Conservation (phyloP, 352 stramenopile genomes). For the Phytophthora meadii region DNA sequence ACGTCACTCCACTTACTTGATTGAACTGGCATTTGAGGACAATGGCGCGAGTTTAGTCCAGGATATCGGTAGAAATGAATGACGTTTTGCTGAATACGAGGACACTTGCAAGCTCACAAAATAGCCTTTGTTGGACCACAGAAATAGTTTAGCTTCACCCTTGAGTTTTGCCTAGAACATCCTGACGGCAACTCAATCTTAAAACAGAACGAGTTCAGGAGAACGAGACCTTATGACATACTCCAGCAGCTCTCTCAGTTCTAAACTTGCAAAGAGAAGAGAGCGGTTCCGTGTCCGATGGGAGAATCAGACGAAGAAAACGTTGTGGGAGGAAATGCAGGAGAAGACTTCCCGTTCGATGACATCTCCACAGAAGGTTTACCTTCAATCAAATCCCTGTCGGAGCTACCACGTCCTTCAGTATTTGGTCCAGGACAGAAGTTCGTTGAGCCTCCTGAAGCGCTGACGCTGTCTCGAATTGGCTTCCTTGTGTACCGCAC, state of each 20-base stretch:
- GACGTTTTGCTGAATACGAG: no score
- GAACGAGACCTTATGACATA: constrained; percentile 1
- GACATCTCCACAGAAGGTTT: constrained; percentile 6
- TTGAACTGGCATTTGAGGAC: no score
- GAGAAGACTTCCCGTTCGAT: constrained; percentile 2
- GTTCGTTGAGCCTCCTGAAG: constrained; percentile 10
- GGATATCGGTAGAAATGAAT: no score
- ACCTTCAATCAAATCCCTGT: background rate
- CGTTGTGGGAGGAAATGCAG: background rate
- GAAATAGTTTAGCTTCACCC: no score
- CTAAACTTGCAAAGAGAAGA: constrained; percentile 1
- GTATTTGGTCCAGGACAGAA: background rate
- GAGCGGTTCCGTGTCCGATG: constrained; percentile 8
- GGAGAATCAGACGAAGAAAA: background rate
- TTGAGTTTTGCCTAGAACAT: constrained; percentile 1
- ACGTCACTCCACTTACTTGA: constrained; percentile 6
- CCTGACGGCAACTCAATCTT: background rate
- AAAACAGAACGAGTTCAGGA: constrained; percentile 5
- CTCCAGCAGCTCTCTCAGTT: constrained; percentile 4
- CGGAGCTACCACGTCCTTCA: background rate
- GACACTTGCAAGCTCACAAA: no score
- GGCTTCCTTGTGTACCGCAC: constrained; percentile 28
- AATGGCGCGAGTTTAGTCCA: no score
- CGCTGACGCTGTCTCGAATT: constrained; percentile 10
- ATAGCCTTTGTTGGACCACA: no score